Conservation (phyloP, 257 asterid genomes). For the Osmanthus fragrans region DNA sequence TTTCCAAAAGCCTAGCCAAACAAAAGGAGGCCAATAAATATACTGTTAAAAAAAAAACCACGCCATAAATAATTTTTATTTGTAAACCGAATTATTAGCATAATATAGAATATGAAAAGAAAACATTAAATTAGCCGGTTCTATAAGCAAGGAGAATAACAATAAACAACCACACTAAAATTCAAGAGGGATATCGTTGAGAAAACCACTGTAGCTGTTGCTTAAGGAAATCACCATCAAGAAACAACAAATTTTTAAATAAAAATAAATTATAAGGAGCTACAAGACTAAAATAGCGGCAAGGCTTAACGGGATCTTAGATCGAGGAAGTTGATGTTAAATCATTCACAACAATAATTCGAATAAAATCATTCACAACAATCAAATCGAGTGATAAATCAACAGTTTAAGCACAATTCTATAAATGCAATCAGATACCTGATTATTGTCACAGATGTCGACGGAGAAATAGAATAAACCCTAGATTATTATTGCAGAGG, state of each 20-base stretch:
- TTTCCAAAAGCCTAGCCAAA: constrained; percentile 32
- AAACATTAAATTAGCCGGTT: neutral
- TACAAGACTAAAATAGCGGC: neutral
- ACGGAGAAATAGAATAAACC: neutral
- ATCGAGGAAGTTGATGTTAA: neutral
- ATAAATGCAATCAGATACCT: neutral
- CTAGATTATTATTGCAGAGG: neutral
- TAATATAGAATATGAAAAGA: too few relatives aligned
- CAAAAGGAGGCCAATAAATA: constrained; percentile 14
- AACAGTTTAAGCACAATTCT: neutral
- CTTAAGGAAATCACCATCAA: neutral
- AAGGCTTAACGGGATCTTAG: neutral
- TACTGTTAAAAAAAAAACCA: constrained; percentile 5
- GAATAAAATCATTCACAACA: neutral
- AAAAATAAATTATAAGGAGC: neutral
- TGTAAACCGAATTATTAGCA: neutral
- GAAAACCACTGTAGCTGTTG: neutral
- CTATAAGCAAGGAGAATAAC: neutral
- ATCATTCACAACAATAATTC: neutral
- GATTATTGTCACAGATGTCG: neutral
- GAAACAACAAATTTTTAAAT: neutral
- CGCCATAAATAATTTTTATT: neutral
- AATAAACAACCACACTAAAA: neutral
- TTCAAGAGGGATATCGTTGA: neutral
- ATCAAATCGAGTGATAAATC: neutral